Conservation (phyloP, 2,329 filamentous ascomycete genomes). For the Chaetomiaceae sp. region DNA sequence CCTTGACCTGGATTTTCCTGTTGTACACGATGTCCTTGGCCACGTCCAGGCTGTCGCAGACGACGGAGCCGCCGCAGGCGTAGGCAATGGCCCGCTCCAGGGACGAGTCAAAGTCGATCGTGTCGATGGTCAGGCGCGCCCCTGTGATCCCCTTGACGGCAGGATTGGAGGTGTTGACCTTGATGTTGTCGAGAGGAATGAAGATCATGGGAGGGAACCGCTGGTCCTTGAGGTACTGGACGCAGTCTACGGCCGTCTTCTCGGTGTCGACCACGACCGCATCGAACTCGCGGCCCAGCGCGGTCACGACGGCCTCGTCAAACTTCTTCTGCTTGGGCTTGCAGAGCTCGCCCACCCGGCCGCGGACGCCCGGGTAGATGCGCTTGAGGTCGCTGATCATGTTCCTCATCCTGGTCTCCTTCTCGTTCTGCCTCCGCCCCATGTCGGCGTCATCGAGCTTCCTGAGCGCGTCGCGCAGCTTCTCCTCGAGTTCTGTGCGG, state of each 20-base stretch:
- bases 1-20: conserved; percentile 81
- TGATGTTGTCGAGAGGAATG: conserved; percentile 94
- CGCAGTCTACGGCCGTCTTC: conserved; percentile 89
- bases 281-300: conserved; percentile 89
- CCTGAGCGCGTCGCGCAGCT: conserved; percentile 73
- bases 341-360: conserved; percentile 85
- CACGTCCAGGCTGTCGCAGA: conserved; percentile 81
- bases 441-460: conserved; percentile 84
- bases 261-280: conserved; percentile 93
- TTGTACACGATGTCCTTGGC: conserved; percentile 89
- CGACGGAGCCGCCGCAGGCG: conserved; percentile 89
- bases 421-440: conserved; percentile 78
- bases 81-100: conserved; percentile 92
- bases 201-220: conserved; percentile 85
- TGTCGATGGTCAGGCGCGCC: conserved; percentile 87
- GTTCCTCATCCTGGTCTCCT: conserved; percentile 74
- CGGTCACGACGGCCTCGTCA: conserved; percentile 86
- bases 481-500: conserved; percentile 86
- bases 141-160: conserved; percentile 85
- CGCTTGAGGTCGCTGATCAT: conserved; percentile 82
- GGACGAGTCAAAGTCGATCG: conserved; percentile 85
- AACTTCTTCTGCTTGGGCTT: conserved; percentile 97
- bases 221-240: conserved; percentile 89
- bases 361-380: conserved; percentile 86
- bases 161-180: conserved; percentile 85